A percentile compares a stretch with the other conserved stretches of the same genome.
Evolutionary conservation across 192 early-diverging fungal genomes (phyloP).

Genomic region (Umbelopsis sp.): DNA sequence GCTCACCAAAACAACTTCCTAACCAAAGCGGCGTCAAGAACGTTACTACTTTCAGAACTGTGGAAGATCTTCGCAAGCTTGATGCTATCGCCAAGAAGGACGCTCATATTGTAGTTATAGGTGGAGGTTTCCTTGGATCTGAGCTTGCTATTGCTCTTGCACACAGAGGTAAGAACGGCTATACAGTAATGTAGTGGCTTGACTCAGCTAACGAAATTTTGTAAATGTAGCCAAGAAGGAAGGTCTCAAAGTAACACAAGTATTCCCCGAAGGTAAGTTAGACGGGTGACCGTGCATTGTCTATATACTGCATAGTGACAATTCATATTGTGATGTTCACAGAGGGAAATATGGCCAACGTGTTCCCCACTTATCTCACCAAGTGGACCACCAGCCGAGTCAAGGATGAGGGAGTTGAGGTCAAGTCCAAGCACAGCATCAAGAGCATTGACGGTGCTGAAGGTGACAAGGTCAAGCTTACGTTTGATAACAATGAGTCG

Average conservation of each 20-base stretch:
- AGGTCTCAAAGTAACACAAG: constrained; percentile 56
- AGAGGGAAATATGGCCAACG: constrained; percentile 59
- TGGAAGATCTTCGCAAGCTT: constrained; percentile 57
- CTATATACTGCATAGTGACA: not conserved
- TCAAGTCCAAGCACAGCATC: constrained; percentile 46
- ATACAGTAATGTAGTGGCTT: not conserved
- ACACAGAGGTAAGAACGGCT: constrained; percentile 37
- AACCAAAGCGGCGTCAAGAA: constrained; percentile 35
- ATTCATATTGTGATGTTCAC: not conserved
- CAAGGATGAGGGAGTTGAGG: constrained; percentile 52
- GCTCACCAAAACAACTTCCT: constrained; percentile 53
- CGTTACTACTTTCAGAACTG: constrained; percentile 60
- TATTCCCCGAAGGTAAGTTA: constrained; percentile 57
- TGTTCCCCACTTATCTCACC: constrained; percentile 65
- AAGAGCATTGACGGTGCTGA: constrained; percentile 36
- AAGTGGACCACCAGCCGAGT: constrained; percentile 63
- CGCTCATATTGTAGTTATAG: constrained; percentile 59
- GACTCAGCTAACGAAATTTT: not conserved
- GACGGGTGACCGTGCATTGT: not conserved
- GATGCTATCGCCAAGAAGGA: constrained; percentile 43
- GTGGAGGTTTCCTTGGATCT: constrained; percentile 69
- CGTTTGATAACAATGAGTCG: constrained; percentile 43
- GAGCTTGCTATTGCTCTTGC: constrained; percentile 64
- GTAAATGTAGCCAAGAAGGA: constrained; percentile 38
- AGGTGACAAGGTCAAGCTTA: constrained; percentile 45